Evolutionary conservation across 768 basidiomycete species (phyloP).

Genomic region (Tricholoma furcatifolium): DNA sequence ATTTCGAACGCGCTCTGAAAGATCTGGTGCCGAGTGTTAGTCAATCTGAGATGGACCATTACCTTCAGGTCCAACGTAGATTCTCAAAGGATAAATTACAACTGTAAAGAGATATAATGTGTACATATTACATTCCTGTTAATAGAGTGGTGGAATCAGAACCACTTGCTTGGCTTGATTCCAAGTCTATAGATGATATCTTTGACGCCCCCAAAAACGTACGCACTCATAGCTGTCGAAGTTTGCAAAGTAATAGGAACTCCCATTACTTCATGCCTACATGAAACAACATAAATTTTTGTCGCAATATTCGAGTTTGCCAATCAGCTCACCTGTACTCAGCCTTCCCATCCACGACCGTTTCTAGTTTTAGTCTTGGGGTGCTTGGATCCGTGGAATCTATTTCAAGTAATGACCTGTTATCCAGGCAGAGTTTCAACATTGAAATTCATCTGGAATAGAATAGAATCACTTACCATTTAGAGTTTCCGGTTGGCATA

Average conservation of each 20-base stretch:
- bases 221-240: slow-evolving; percentile 43
- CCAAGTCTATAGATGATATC: slow-evolving; percentile 58
- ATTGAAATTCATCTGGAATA: background rate
- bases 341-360: slow-evolving; percentile 57
- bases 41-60: slow-evolving; percentile 82
- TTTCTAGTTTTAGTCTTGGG: slow-evolving; percentile 56
- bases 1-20: slow-evolving; percentile 74
- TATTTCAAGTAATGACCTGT: slow-evolving; percentile 67
- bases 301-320: background rate
- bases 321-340: slow-evolving; percentile 46
- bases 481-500: slow-evolving; percentile 62
- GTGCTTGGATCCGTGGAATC: slow-evolving; percentile 53
- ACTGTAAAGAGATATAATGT: background rate
- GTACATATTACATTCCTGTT: background rate
- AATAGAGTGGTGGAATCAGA: slow-evolving; percentile 28
- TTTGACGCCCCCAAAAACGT: slow-evolving; percentile 48
- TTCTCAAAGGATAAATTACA: slow-evolving; percentile 46
- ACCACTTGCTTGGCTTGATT: slow-evolving; percentile 55
- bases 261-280: slow-evolving; percentile 48
- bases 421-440: background rate
- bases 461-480: slow-evolving; percentile 44
- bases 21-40: slow-evolving; percentile 82
- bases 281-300: background rate
- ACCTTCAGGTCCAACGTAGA: slow-evolving; percentile 64
- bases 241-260: slow-evolving; percentile 41